Conservation (phyloP, 805 yeast genomes). For the Candida oleophila region DNA sequence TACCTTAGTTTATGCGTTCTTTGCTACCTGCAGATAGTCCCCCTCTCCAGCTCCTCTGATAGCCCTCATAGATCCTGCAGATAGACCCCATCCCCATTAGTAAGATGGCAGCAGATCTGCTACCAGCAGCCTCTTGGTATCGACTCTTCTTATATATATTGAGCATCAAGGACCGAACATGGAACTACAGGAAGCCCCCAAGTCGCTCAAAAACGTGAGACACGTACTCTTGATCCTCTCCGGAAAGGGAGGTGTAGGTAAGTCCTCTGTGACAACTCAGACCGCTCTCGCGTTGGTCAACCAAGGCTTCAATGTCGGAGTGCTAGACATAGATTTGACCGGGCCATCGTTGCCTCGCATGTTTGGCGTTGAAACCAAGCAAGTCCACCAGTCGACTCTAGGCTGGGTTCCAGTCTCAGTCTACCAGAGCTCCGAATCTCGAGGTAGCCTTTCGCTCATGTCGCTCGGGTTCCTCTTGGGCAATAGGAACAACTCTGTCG, state of each 20-base stretch:
- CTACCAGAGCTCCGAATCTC: conserved; percentile 20
- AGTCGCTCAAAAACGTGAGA: conserved; percentile 50
- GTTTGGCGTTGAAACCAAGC: conserved; percentile 83
- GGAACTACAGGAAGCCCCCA: conserved; percentile 21
- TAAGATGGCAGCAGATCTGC: no score
- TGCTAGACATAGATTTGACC: conserved; percentile 89
- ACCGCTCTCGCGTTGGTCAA: conserved; percentile 77
- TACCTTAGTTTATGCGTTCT: no score
- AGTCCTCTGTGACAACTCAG: conserved; percentile 93
- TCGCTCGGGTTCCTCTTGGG: conserved; percentile 85
- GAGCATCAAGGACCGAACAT: no score
- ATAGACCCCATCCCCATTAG: background rate
- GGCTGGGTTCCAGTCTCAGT: conserved; percentile 91
- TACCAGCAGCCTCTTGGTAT: no score
- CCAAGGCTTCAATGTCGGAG: conserved; percentile 83
- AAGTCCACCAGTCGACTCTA: conserved; percentile 74
- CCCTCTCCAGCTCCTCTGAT: background rate
- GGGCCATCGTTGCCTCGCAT: conserved; percentile 96
- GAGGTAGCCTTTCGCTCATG: conserved; percentile 60
- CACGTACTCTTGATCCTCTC: conserved; percentile 82
- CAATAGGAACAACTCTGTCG: conserved; percentile 85
- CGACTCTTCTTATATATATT: no score
- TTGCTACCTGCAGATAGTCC: no score
- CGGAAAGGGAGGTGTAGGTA: conserved; percentile 98
- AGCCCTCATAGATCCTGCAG: background rate